Percentiles rank a stretch among this genome's conserved stretches.
phyloP scores from a whole-genome alignment of 2,329 filamentous ascomycete species.

The Alternaria metachromatica region DNA sequence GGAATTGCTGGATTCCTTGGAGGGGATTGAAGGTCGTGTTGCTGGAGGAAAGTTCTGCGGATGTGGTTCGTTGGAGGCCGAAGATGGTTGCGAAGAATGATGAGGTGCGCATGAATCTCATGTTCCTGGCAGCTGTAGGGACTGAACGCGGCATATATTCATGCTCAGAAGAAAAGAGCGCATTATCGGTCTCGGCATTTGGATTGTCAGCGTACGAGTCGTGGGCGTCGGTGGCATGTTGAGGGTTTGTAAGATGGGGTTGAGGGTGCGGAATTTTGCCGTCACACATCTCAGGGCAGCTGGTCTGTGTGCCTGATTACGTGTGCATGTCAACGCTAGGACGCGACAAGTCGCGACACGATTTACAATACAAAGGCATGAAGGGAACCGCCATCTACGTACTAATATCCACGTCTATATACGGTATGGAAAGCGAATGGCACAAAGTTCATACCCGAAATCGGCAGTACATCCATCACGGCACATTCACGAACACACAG shows the following conservation, averaged over 20 bases:
- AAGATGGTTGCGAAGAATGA: slow-evolving; percentile 21
- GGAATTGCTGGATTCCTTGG: slow-evolving; percentile 34
- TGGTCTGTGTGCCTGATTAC: neutral
- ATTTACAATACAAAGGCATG: no score
- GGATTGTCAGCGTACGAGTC: neutral
- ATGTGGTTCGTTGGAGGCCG: slow-evolving; percentile 10
- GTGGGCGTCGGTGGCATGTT: slow-evolving; percentile 1
- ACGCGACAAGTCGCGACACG: no score
- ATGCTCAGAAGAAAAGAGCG: neutral
- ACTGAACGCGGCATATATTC: neutral
- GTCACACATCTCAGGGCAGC: neutral
- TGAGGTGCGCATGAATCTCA: slow-evolving; percentile 22
- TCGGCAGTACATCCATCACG: neutral
- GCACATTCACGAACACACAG: neutral
- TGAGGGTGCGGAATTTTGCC: slow-evolving; percentile 31
- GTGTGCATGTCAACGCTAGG: no score
- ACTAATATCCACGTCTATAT: no score
- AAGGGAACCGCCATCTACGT: no score
- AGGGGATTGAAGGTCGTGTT: slow-evolving; percentile 37
- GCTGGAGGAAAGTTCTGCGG: slow-evolving; percentile 7
- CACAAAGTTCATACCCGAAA: no score
- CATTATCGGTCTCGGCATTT: slow-evolving; percentile 20
- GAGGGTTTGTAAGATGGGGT: slow-evolving; percentile 23
- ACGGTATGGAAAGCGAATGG: no score
- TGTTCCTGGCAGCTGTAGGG: slow-evolving; percentile 9